Base-by-base conservation (phyloP, 768 basidiomycete species). In the Candolleomyces efflorescens region DNA sequence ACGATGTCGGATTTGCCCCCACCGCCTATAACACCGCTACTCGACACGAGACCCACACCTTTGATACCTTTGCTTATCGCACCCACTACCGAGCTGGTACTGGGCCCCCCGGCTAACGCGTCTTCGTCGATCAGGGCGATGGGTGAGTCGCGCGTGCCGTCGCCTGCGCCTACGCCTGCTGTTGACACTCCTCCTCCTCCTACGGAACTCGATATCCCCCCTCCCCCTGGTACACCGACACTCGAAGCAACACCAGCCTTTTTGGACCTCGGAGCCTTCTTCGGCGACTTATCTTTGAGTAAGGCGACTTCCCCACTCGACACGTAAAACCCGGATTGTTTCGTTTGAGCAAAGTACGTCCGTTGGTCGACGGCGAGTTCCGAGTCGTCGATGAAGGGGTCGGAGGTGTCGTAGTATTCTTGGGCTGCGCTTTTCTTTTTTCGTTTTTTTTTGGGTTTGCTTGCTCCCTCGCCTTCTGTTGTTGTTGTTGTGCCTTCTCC, bases 301-400 rank as follows among this genome's bases (percentile, higher is more conserved):
- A 98, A 69, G 3, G 92, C 92, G 13, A 98, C 89, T 65, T 92
- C 88, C 2, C 94, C 94, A 32, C 82, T 82, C 5, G 89, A 90
- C 10, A 98, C 94, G 66, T 94, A 96, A 76, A 95, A 97, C 0
- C 92, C 93, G 58, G 89, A 86, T 65, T 95, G 92, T 70, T 90
- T 92, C 4, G 95, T 96, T 70, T 92, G 87, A 4, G 90, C 92
- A 64, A 94, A 90, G 73, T 82, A 92, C 2, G 89, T 94, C 4
- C 96, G 87, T 67, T 95, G 86, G 74, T 98, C 95, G 47, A 95
- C 75, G 23, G 84, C 87, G 56, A 96, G 77, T 67, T 98, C 96
- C 1, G 93, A 92, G 73, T 99, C 97, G 78, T 99, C 97, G 67
- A 99, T 97, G 75, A 98, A 98, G 0, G 92, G 90, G 73, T 99